These are phyloP conservation scores for Eimeria mitis DNA, from an alignment of 169 alveolate species.

Conservation along the genomic window DNA sequence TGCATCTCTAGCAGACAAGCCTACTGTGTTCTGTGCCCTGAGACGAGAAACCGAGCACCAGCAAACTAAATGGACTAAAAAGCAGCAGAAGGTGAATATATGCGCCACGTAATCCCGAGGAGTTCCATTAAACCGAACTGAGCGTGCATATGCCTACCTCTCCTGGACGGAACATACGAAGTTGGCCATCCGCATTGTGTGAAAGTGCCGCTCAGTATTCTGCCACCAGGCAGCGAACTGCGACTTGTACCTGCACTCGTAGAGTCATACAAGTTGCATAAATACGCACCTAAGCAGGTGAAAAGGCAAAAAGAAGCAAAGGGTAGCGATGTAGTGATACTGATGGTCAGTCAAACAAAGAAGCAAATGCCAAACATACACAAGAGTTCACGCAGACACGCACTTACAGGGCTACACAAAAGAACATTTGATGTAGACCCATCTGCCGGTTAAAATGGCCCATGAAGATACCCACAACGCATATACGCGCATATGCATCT, in stretches of 20 bases:
- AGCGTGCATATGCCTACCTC: slow-evolving; percentile 1
- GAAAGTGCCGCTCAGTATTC: slow-evolving; percentile 80
- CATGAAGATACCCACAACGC: neutral
- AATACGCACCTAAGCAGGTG: neutral
- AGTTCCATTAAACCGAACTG: neutral
- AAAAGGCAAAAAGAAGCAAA: neutral
- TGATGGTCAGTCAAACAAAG: neutral
- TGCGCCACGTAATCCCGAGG: neutral
- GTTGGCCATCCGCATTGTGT: slow-evolving; percentile 80
- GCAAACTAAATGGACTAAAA: neutral
- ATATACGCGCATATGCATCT: neutral
- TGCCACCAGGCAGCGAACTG: slow-evolving; percentile 83
- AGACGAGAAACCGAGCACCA: neutral
- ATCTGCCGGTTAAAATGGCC: neutral
- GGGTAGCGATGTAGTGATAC: neutral
- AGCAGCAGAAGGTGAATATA: neutral
- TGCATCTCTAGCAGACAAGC: slow-evolving; percentile 33
- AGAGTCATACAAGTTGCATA: neutral
- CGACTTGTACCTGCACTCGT: slow-evolving; percentile 61
- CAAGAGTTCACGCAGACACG: neutral
- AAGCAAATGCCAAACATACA: neutral
- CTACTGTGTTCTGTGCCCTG: slow-evolving; percentile 43
- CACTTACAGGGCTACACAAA: neutral
- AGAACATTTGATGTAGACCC: neutral
- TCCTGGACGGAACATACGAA: slow-evolving; percentile 68